A percentile compares a stretch with the other conserved stretches of the same genome.
phyloP scores from a whole-genome alignment of 345 rosid genomes.

The Pistacia vera region DNA sequence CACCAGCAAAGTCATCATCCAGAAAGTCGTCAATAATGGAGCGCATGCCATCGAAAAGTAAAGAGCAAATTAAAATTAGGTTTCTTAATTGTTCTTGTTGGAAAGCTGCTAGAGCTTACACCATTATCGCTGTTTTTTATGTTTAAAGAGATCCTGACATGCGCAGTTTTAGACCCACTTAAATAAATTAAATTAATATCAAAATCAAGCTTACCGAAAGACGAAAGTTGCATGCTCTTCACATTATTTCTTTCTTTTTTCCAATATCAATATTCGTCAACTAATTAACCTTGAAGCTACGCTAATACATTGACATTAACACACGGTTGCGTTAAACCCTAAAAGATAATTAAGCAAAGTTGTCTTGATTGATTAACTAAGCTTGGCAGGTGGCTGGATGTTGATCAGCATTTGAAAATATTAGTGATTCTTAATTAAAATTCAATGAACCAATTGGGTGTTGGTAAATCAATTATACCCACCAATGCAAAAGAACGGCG shows the following conservation, averaged over 20 bases:
- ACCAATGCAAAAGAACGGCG: no score
- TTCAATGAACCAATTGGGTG: no score
- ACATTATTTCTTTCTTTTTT: neutral
- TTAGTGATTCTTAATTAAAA: no score
- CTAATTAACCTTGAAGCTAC: neutral
- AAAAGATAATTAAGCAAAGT: neutral
- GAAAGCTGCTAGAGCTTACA: neutral
- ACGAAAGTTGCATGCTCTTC: neutral
- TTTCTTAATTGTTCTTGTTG: neutral
- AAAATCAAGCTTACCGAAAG: neutral
- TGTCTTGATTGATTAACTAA: neutral
- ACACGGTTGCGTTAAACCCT: neutral
- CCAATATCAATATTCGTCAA: neutral
- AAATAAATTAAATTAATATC: neutral
- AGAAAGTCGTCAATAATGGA: neutral
- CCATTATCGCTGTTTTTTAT: neutral
- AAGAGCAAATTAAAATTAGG: neutral
- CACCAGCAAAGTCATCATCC: no score
- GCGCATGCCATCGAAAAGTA: constrained; percentile 19
- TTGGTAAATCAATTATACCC: no score
- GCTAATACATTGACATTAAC: neutral
- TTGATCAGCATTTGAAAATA: neutral
- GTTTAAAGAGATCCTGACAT: neutral
- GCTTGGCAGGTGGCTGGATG: neutral
- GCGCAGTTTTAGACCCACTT: neutral